Percentiles rank a stretch among this genome's conserved stretches.
Evolutionary conservation across 345 rosid species (phyloP).

Genomic region (Orychophragmus violaceus): DNA sequence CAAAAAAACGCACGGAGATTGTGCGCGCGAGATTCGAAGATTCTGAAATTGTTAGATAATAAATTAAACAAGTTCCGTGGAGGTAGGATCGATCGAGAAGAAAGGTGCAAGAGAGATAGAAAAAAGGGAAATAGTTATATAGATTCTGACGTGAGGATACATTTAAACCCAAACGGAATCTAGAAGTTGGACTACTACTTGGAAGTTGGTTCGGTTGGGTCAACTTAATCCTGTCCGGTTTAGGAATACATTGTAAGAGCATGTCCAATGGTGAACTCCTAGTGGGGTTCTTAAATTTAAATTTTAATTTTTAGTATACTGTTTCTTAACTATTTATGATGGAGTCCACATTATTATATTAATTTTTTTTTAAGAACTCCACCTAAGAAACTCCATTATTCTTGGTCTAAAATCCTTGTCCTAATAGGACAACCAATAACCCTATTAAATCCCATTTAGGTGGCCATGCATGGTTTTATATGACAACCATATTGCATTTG

Average conservation of each 20-base stretch:
- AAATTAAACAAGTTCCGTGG: slow-evolving; percentile 5
- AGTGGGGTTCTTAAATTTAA: too few species aligned
- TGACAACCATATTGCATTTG: not conserved
- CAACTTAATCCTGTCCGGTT: slow-evolving; percentile 3
- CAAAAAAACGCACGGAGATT: not conserved
- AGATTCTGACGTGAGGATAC: slow-evolving; percentile 24
- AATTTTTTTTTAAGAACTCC: too few species aligned
- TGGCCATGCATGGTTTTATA: not conserved
- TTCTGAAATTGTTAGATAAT: not conserved
- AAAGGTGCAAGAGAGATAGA: slow-evolving; percentile 22
- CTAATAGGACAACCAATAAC: not conserved
- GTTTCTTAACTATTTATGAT: too few species aligned
- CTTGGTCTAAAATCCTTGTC: too few species aligned
- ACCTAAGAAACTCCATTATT: too few species aligned
- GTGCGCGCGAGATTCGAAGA: slow-evolving; percentile 17
- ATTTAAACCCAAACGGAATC: too few species aligned
- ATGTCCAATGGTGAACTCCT: too few species aligned
- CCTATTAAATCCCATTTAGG: not conserved
- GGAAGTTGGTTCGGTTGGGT: slow-evolving; percentile 18
- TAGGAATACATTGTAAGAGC: not conserved
- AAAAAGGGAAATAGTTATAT: slow-evolving; percentile 7
- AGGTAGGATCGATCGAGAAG: slow-evolving; percentile 20
- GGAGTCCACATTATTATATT: too few species aligned
- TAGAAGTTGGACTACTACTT: slow-evolving; percentile 12
- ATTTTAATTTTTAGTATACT: too few species aligned